phyloP scores from a whole-genome alignment of 371 early-diverging fungal species.

The Funneliformis caledonium region DNA sequence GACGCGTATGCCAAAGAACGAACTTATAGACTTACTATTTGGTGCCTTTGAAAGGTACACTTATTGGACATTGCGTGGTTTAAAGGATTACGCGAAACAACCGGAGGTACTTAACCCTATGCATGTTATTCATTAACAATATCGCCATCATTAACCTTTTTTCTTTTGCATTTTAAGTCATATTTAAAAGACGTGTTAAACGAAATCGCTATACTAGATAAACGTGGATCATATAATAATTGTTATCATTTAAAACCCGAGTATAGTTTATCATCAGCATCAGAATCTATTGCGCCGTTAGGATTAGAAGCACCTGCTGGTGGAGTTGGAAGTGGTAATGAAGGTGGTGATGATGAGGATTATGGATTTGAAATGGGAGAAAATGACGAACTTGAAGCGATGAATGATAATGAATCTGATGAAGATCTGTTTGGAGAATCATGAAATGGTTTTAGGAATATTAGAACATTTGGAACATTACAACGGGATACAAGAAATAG shows the following conservation, averaged over 20 bases:
- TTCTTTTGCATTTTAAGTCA: slow-evolving; percentile 51
- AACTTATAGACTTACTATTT: slow-evolving; percentile 85
- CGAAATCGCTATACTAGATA: slow-evolving; percentile 82
- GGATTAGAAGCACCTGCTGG: neutral
- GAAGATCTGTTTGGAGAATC: neutral
- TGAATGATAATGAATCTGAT: neutral
- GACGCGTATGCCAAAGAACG: slow-evolving; percentile 84
- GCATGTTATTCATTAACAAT: neutral
- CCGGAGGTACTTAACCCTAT: slow-evolving; percentile 49
- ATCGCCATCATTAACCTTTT: neutral
- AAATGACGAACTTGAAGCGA: no score
- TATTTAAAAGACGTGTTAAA: slow-evolving; percentile 86
- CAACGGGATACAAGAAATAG: no score
- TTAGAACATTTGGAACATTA: no score
- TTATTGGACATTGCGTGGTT: slow-evolving; percentile 88
- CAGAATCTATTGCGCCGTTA: neutral
- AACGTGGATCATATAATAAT: slow-evolving; percentile 82
- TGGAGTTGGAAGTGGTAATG: neutral
- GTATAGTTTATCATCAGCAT: slow-evolving; percentile 46
- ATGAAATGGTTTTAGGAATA: no score
- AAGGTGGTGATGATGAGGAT: neutral
- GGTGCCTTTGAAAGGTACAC: slow-evolving; percentile 76
- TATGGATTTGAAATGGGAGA: neutral
- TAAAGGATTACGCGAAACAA: slow-evolving; percentile 82
- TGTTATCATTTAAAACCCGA: slow-evolving; percentile 88